These are phyloP conservation scores for Gossypium gossypioides DNA, from an alignment of 441 rosid genomes.

Conservation along the genomic window DNA sequence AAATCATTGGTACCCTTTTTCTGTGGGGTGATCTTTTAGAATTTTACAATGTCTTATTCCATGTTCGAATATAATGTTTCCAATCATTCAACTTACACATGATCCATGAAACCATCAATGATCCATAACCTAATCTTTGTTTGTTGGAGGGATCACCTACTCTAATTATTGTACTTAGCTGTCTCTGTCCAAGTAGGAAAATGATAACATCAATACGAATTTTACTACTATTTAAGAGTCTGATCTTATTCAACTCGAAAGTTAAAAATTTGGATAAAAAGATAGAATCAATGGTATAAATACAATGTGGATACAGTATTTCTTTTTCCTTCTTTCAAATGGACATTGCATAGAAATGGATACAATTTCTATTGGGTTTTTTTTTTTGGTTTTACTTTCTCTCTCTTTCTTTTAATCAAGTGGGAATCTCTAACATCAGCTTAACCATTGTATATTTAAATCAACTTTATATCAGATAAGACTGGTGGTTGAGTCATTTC, in stretches of 20 bases:
- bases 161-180: too few species aligned
- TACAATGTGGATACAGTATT: too few species aligned
- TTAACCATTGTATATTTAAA: constrained; percentile 8
- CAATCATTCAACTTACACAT: not conserved
- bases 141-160: not conserved
- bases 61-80: not conserved
- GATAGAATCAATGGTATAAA: too few species aligned
- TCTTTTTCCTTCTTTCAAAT: too few species aligned
- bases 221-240: too few species aligned
- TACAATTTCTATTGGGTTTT: not conserved
- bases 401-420: constrained; percentile 6
- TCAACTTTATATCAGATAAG: constrained; percentile 29
- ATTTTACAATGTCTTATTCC: not conserved
- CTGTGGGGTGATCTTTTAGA: too few species aligned
- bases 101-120: not conserved
- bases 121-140: not conserved
- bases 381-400: not conserved
- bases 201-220: too few species aligned
- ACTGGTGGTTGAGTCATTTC: constrained; percentile 41
- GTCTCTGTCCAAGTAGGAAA: too few species aligned
- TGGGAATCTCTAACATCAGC: constrained; percentile 24
- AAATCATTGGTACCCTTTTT: not conserved
- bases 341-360: too few species aligned
- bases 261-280: too few species aligned
- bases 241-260: too few species aligned